Base-by-base conservation (phyloP, 176 grass and related monocot genomes). In the Puya raimondii region DNA sequence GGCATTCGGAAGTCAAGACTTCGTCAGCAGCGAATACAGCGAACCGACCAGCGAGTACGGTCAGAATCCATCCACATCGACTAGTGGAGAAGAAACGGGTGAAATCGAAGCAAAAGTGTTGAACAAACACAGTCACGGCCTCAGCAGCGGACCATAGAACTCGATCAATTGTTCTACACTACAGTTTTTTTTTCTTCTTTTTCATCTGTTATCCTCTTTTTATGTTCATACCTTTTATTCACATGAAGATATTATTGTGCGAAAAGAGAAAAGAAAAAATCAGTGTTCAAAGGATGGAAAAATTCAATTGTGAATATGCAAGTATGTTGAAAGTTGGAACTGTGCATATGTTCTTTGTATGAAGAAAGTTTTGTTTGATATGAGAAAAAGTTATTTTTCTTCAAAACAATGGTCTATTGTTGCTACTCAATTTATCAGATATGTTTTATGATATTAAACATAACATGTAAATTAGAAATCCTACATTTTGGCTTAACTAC, bases 1-100 rank as follows among this genome's bases (percentile, higher is more conserved):
- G 88, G 88, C 84, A 49, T 96, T 96, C 70, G 79, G 70, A 47
- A 81, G 70, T 64, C 61, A 13, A 20, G 88, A 91, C 72, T 82
- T 85, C 74, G 49, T 75, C n/a, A 85, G 86, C 78, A 87, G 88
- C 68, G 78, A 87, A 48, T 70, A 70, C 72, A 91, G 88, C 64
- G 72, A 76, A 16, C 88, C 27, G 68, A 88, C 75, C 27, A 91
- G 85, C 52, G 83, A 96, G 59, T 96, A 77, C 13, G 78, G 79
- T 11, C 69, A 71, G 49, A 87, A 84, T 66, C 80, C 68, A 15
- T 83, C 74, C 47, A 51, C 65, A 6, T 81, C 76, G 42, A 82
- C 72, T 69, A 82, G 78, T 63, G 81, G 64, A 3, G 63, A 48
- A 6, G 67, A 89, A 63, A 84, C 85, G 16, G 86, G 53, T 0